phyloP scores from a whole-genome alignment of 2,329 filamentous ascomycete genomes.

The Apiospora saccharicola region DNA sequence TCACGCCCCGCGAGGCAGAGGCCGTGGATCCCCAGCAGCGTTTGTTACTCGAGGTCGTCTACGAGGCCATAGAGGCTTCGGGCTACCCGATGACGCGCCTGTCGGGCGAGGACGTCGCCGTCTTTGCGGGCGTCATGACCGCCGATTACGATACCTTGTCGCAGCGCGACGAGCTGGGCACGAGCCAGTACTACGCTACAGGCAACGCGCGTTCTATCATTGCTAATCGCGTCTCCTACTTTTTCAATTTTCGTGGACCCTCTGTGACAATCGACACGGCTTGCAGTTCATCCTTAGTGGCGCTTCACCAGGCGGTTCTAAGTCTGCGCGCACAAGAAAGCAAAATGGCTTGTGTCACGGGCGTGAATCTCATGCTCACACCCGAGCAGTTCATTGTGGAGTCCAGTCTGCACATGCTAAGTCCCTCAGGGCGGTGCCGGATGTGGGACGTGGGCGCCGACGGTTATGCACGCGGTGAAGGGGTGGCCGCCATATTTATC shows the following conservation, averaged over 20 bases:
- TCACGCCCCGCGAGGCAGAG: slow-evolving; percentile 45
- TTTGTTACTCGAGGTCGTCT: slow-evolving; percentile 45
- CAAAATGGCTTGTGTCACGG: slow-evolving; percentile 51
- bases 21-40: slow-evolving; percentile 45
- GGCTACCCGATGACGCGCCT: slow-evolving; percentile 39
- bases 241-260: slow-evolving; percentile 49
- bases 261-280: slow-evolving; percentile 51
- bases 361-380: slow-evolving; percentile 51
- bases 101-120: slow-evolving; percentile 39
- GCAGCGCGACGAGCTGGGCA: slow-evolving; percentile 39
- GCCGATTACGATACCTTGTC: slow-evolving; percentile 42
- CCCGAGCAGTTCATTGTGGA: slow-evolving; percentile 53
- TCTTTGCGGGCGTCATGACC: slow-evolving; percentile 45
- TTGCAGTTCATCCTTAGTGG: slow-evolving; percentile 49
- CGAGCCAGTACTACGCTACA: slow-evolving; percentile 43
- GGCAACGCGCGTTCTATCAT: slow-evolving; percentile 45
- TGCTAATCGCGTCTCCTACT: slow-evolving; percentile 49
- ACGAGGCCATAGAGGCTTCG: slow-evolving; percentile 45
- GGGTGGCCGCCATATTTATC: slow-evolving; percentile 56
- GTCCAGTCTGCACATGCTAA: slow-evolving; percentile 53
- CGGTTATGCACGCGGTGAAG: slow-evolving; percentile 67
- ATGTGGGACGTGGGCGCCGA: slow-evolving; percentile 60
- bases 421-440: slow-evolving; percentile 51
- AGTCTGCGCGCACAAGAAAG: slow-evolving; percentile 50
- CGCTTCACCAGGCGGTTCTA: slow-evolving; percentile 48